Base-by-base conservation (phyloP, 1,284 basidiomycete species). In the Moniliophthora roreri region DNA sequence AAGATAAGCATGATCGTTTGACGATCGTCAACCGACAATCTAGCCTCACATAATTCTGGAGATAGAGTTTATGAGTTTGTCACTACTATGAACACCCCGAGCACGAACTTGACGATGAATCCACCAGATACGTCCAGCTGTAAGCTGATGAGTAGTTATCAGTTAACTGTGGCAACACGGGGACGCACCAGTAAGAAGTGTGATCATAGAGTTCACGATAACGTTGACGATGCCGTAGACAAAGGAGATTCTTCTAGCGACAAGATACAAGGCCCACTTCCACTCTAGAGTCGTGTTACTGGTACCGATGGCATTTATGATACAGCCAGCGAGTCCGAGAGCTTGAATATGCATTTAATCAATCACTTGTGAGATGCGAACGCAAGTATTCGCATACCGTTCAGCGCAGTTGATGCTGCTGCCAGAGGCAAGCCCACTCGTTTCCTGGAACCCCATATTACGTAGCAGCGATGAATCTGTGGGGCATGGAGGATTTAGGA, bases 381-480 rank as follows among this genome's bases (percentile, higher is more conserved):
- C n/a, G n/a, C 4, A 46, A 18, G 18, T 7, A 46, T n/a, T 28
- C n/a, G 21, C 21, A 15, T 28, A 46, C 44, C 44, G 24, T 46
- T 46, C 24, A 46, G 23, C n/a, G 9, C 44, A 28, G 28, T 16
- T 46, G 44, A 46, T 7, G n/a, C 44, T 28, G n/a, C 9, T 9
- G 15, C 15, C 44, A 46, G 32, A 9, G 44, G 44, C 21, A 46
- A 24, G 24, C 21, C 44, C n/a, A 46, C 28, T 9, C 44, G 44
- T 28, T 46, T 46, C 9, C 32, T 32, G 15, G 8, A 28, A 32
- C 24, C 44, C 44, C 44, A 46, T n/a, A 46, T 46, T 46, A 32
- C 18, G 28, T 46, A 46, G 24, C 44, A 46, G 9, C 44, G 44
- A 46, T 46, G 44, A 32, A 46, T 46, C 44, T 46, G 24, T 16